Base-by-base conservation (phyloP, 2,329 filamentous ascomycete genomes). In the Pestalotiopsis fici region DNA sequence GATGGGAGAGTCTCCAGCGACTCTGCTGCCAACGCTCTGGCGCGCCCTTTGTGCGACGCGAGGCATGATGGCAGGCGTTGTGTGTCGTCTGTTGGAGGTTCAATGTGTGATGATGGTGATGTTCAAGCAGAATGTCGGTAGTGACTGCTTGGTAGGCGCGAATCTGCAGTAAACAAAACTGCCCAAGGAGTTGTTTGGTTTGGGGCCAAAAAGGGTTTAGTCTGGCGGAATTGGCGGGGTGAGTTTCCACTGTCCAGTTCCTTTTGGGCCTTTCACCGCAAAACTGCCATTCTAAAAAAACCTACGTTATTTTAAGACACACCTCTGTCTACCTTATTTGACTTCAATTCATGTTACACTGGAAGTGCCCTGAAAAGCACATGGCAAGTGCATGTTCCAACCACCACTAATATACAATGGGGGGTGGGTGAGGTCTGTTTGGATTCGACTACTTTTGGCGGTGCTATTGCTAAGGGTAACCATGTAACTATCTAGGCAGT, bases 31-130 rank as follows among this genome's bases (percentile, higher is more conserved):
- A 73, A 77, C 82, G 73, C 82, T 84, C 64, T 83, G 78, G 71
- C 87, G 86, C 71, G 86, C 83, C 39, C 78, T 81, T 74, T 88
- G 86, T 67, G 86, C 84, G 71, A 88, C 86, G 74, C 87, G 86
- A 82, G 87, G 84, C 87, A 89, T 89, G 67, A 74, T 83, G 69
- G 68, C n/a, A 65, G 35, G 13, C 3, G 21, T 35, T 61, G 62
- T 64, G 56, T 68, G 66, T 66, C n/a, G 15, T 39, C 23, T 23
- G n/a, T 69, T 69, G 47, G 57, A 69, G 68, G 67, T 73, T 65
- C 64, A 70, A 70, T 71, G 67, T n/a, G 37, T 61, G 67, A 66
- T 50, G 68, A 70, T 50, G 54, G 59, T 43, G 57, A 69, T 69
- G 66, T 64, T 72, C 65, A 68, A 69, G 50, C 68, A 69, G 62